These are phyloP conservation scores for Solanum etuberosum DNA, from an alignment of 257 asterid species.

Conservation along the genomic window DNA sequence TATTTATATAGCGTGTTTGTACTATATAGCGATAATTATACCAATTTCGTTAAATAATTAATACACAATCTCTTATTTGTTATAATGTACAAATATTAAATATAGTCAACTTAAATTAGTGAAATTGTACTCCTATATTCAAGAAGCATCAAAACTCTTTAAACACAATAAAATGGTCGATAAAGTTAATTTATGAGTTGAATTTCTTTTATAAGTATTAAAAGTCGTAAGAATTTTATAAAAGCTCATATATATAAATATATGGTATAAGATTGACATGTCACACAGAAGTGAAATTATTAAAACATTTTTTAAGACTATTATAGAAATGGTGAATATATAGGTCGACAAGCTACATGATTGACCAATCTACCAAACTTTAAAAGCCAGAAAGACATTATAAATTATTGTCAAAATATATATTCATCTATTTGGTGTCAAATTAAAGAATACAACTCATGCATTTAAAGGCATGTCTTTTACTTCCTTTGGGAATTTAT, in stretches of 20 bases:
- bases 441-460: background rate
- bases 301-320: background rate
- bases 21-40: no score
- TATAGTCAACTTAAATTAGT: background rate
- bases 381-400: background rate
- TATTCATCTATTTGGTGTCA: background rate
- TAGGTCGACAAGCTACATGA: background rate
- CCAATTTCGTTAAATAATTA: no score
- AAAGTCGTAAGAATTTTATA: background rate
- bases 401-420: background rate
- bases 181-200: background rate
- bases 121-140: background rate
- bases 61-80: no score
- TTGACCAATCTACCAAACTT: background rate
- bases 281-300: background rate
- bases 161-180: background rate
- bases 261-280: background rate
- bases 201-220: background rate
- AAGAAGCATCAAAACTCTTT: background rate
- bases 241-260: background rate
- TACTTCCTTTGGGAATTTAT: background rate
- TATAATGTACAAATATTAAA: no score
- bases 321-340: background rate
- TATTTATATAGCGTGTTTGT: background rate
- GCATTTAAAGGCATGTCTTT: background rate